Percentiles rank a stretch among this genome's conserved stretches.
These are phyloP conservation scores for Podaxis sp. DNA, from an alignment of 768 basidiomycete species.

Conservation along the genomic window DNA sequence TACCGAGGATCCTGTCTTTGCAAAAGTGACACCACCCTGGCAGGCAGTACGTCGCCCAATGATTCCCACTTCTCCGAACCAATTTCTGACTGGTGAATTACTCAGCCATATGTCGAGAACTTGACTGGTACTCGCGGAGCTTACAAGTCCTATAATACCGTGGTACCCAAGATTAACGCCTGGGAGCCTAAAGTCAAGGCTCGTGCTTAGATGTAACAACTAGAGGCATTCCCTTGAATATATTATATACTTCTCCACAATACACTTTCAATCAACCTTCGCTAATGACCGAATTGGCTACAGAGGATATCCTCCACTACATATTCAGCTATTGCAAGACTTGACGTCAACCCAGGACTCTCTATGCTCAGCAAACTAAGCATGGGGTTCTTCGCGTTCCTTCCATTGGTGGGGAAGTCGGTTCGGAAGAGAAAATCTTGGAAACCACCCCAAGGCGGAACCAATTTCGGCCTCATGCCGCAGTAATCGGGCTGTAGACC, in stretches of 20 bases:
- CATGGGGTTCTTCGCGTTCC: constrained; percentile 46
- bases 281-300: constrained; percentile 17
- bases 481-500: constrained; percentile 80
- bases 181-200: constrained; percentile 77
- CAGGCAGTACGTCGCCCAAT: constrained; percentile 57
- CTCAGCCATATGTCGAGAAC: constrained; percentile 82
- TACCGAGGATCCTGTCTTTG: constrained; percentile 67
- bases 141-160: constrained; percentile 87
- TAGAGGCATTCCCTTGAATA: neutral
- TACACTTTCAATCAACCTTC: constrained; percentile 7
- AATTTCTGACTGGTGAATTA: constrained; percentile 5
- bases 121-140: constrained; percentile 92
- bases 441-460: constrained; percentile 69
- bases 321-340: constrained; percentile 82
- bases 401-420: constrained; percentile 48
- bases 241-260: neutral
- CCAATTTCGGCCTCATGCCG: constrained; percentile 87
- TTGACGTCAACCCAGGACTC: constrained; percentile 87
- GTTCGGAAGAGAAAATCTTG: constrained; percentile 78
- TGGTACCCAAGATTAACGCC: constrained; percentile 71
- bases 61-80: neutral
- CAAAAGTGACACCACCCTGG: constrained; percentile 74
- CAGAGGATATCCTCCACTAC: constrained; percentile 63
- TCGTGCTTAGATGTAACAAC: constrained; percentile 35
- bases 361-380: constrained; percentile 89